Evolutionary conservation across 2,329 filamentous ascomycete species (phyloP).

Genomic region (Penicillium sp.): DNA sequence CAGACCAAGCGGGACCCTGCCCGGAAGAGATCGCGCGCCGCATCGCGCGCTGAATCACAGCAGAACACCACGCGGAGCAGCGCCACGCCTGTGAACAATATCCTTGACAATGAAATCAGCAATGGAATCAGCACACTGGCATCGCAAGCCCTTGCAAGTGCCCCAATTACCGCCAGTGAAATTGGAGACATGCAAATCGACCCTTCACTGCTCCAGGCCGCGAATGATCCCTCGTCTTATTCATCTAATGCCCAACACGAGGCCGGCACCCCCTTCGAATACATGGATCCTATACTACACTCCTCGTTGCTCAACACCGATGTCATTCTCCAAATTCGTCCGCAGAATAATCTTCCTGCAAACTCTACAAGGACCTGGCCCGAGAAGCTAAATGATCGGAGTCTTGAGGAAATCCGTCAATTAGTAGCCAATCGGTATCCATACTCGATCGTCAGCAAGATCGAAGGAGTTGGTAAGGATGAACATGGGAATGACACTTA

Average conservation of each 20-base stretch:
- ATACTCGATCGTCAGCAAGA: slow-evolving; percentile 57
- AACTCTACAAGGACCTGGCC: slow-evolving; percentile 59
- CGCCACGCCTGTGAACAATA: slow-evolving; percentile 23
- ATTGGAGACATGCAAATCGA: slow-evolving; percentile 62
- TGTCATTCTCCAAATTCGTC: slow-evolving; percentile 69
- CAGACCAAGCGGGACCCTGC: slow-evolving; percentile 57
- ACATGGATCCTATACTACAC: slow-evolving; percentile 39
- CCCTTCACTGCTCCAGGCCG: slow-evolving; percentile 61
- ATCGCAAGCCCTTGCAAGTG: slow-evolving; percentile 45
- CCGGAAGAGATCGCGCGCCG: slow-evolving; percentile 36
- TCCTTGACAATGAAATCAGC: slow-evolving; percentile 29
- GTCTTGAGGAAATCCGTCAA: slow-evolving; percentile 64
- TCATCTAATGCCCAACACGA: slow-evolving; percentile 37
- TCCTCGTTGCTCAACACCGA: slow-evolving; percentile 48
- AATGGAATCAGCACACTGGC: slow-evolving; percentile 47
- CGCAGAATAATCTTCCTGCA: slow-evolving; percentile 57
- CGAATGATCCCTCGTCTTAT: slow-evolving; percentile 48
- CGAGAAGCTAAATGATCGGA: slow-evolving; percentile 58
- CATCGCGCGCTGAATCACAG: slow-evolving; percentile 21
- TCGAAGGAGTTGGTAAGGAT: slow-evolving; percentile 67
- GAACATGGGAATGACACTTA: slow-evolving; percentile 61
- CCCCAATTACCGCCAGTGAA: slow-evolving; percentile 39
- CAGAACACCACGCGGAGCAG: slow-evolving; percentile 22
- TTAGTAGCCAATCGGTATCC: slow-evolving; percentile 63
- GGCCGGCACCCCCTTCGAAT: slow-evolving; percentile 31